phyloP scores from a whole-genome alignment of 257 asterid genomes.

The Ajuga chamaepitys region DNA sequence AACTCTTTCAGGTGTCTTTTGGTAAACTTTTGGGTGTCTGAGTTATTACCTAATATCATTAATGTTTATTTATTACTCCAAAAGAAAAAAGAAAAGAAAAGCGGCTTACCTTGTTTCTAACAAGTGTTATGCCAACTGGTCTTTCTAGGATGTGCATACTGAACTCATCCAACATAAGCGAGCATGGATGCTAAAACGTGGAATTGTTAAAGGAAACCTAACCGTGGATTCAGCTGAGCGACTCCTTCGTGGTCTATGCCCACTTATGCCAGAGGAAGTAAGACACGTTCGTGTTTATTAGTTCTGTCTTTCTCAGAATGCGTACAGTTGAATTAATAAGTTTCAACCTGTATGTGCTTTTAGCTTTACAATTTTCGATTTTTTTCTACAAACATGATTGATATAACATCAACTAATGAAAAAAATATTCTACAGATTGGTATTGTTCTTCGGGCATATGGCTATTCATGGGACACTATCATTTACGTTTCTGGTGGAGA shows the following conservation, averaged over 20 bases:
- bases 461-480: conserved; percentile 78
- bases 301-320: neutral
- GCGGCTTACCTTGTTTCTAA: conserved; percentile 12
- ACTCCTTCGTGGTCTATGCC: conserved; percentile 72
- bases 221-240: conserved; percentile 71
- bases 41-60: neutral
- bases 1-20: conserved; percentile 81
- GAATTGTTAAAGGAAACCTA: conserved; percentile 77
- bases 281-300: neutral
- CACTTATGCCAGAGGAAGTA: conserved; percentile 99
- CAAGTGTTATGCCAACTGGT: conserved; percentile 2
- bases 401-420: neutral
- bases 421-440: conserved; percentile 51
- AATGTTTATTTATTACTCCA: neutral
- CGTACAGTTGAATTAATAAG: too few relatives aligned
- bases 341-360: too few relatives aligned
- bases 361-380: too few relatives aligned
- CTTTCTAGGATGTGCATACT: conserved; percentile 88
- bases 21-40: conserved; percentile 7
- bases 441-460: conserved; percentile 87
- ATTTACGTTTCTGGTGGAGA: conserved; percentile 91
- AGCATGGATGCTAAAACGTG: conserved; percentile 89
- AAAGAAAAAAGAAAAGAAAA: too few relatives aligned
- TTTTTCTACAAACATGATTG: too few relatives aligned
- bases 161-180: conserved; percentile 96